Evolutionary conservation across 768 basidiomycete genomes (phyloP).

Genomic region (Leccinum rimulosum): DNA sequence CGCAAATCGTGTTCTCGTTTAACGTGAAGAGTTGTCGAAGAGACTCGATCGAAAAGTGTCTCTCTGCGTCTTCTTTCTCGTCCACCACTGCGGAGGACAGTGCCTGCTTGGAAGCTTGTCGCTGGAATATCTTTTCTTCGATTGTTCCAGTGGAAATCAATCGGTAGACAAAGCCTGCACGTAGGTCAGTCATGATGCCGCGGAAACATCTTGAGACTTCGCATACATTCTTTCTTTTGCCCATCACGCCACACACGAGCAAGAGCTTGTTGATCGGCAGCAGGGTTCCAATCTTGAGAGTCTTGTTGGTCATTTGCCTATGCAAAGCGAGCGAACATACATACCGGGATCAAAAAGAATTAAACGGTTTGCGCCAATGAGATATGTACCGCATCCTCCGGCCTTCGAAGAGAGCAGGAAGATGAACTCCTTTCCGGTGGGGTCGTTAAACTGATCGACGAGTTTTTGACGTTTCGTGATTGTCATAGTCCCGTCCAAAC

Average conservation of each 20-base stretch:
- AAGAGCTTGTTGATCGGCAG: slow-evolving; percentile 96
- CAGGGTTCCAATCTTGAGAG: slow-evolving; percentile 92
- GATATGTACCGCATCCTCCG: slow-evolving; percentile 94
- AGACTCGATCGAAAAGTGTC: slow-evolving; percentile 89
- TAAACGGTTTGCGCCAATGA: slow-evolving; percentile 94
- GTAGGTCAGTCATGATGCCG: not conserved
- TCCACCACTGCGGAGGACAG: slow-evolving; percentile 98
- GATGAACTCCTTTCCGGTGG: slow-evolving; percentile 88
- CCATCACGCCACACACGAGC: slow-evolving; percentile 99
- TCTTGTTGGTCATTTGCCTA: not conserved
- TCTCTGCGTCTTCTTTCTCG: slow-evolving; percentile 91
- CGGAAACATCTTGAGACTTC: not conserved
- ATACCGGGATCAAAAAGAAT: slow-evolving; percentile 92
- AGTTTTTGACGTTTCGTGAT: slow-evolving; percentile 92
- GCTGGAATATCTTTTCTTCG: slow-evolving; percentile 98
- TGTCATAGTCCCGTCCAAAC: slow-evolving; percentile 93
- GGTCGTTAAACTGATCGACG: slow-evolving; percentile 95
- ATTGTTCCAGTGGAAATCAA: slow-evolving; percentile 97
- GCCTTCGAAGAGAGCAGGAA: slow-evolving; percentile 95
- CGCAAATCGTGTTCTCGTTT: slow-evolving; percentile 81
- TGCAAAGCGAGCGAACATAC: slow-evolving; percentile 7
- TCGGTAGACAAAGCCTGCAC: slow-evolving; percentile 90
- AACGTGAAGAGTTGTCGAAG: slow-evolving; percentile 90
- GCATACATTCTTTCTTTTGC: slow-evolving; percentile 97
- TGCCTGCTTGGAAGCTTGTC: slow-evolving; percentile 94